A percentile compares a stretch with the other conserved stretches of the same genome.
phyloP scores from a whole-genome alignment of 305 asterid species.

The Striga hermonthica region DNA sequence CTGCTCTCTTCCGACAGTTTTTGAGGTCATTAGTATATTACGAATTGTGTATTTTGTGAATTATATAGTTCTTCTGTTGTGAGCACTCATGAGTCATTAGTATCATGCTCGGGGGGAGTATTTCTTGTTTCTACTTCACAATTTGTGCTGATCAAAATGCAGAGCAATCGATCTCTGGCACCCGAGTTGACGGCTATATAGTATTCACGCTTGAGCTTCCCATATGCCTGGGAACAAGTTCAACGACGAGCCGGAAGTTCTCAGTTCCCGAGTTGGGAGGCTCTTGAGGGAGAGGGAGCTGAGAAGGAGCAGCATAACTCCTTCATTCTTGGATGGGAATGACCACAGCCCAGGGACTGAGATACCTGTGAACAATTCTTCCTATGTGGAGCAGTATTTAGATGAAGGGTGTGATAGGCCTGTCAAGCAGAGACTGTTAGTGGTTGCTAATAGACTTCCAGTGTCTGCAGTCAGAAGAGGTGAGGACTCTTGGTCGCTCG shows the following conservation, averaged over 20 bases:
- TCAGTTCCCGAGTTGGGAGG: slow-evolving; percentile 52
- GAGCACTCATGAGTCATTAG: too few species aligned
- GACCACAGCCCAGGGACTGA: slow-evolving; percentile 45
- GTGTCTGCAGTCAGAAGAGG: slow-evolving; percentile 91
- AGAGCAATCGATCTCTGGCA: slow-evolving; percentile 49
- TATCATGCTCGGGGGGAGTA: too few species aligned
- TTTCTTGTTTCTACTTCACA: slow-evolving; percentile 15
- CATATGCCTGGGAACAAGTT: slow-evolving; percentile 93
- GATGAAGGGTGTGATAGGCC: slow-evolving; percentile 70
- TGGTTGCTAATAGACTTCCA: slow-evolving; percentile 96
- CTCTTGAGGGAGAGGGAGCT: slow-evolving; percentile 72
- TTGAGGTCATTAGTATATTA: too few species aligned
- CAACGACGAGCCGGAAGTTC: slow-evolving; percentile 44
- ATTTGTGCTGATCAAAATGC: slow-evolving; percentile 48
- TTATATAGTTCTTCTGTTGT: too few species aligned
- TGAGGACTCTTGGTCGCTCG: slow-evolving; percentile 89
- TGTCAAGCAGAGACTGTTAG: slow-evolving; percentile 73
- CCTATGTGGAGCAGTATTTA: slow-evolving; percentile 52
- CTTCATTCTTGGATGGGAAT: slow-evolving; percentile 43
- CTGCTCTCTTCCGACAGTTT: slow-evolving; percentile 25
- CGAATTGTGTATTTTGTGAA: too few species aligned
- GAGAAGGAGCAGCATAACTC: slow-evolving; percentile 47
- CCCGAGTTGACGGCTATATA: too few species aligned
- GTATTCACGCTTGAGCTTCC: slow-evolving; percentile 36
- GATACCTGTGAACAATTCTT: slow-evolving; percentile 41